Evolutionary conservation across 768 basidiomycete genomes (phyloP).

Genomic region (Mycena latifolia): DNA sequence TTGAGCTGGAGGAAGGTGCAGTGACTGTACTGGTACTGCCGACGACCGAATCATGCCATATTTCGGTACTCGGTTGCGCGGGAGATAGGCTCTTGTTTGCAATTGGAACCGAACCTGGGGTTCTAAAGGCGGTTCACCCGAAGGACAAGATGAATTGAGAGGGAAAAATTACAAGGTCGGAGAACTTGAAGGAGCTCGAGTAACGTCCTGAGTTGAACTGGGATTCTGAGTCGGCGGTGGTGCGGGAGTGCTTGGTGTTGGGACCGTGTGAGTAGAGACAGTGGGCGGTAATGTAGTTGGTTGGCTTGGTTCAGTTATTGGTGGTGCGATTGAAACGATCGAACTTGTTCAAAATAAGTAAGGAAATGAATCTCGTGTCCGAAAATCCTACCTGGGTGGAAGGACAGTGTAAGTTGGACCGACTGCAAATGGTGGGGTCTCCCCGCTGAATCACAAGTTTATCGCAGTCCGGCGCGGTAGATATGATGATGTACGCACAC

Average conservation of each 20-base stretch:
- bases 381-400: neutral
- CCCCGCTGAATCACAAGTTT: slow-evolving; percentile 1
- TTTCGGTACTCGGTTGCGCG: neutral
- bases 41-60: neutral
- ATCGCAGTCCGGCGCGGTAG: too few species aligned
- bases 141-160: neutral
- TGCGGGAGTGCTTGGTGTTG: neutral
- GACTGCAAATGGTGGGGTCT: slow-evolving; percentile 11
- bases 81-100: neutral
- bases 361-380: neutral
- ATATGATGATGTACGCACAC: slow-evolving; percentile 14
- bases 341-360: neutral
- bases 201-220: too few species aligned
- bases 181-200: too few species aligned
- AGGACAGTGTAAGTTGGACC: slow-evolving; percentile 27
- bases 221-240: too few species aligned
- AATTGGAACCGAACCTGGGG: neutral
- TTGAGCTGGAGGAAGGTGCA: neutral
- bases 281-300: neutral
- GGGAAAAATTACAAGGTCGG: neutral
- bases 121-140: too few species aligned
- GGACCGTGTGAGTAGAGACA: neutral
- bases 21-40: neutral
- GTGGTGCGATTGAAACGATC: neutral
- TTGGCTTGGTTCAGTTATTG: neutral